A percentile compares a stretch with the other conserved stretches of the same genome.
Conservation (phyloP, 2,329 filamentous ascomycete species). For the Didymosphaeria variabile region DNA sequence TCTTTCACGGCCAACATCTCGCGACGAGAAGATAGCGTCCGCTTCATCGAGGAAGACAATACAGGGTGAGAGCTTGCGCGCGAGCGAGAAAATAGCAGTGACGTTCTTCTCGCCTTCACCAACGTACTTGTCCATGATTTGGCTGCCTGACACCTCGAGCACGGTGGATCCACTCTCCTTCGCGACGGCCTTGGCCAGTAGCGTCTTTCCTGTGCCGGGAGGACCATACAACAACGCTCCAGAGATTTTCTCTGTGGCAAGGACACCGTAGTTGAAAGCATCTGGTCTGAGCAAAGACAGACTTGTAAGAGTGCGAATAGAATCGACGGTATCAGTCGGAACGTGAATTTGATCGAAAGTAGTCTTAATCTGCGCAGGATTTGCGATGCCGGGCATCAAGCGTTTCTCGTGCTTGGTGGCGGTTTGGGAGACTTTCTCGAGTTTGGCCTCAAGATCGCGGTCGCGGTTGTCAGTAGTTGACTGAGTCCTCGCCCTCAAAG, state of each 20-base stretch:
- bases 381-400: conserved; percentile 81
- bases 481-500: not conserved
- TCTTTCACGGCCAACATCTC: conserved; percentile 71
- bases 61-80: conserved; percentile 88
- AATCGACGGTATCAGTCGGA: conserved; percentile 81
- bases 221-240: conserved; percentile 89
- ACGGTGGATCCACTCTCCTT: conserved; percentile 73
- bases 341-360: conserved; percentile 90
- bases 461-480: not conserved
- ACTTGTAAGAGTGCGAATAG: conserved; percentile 87
- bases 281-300: conserved; percentile 88
- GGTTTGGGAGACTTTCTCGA: conserved; percentile 50
- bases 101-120: conserved; percentile 96
- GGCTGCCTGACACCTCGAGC: conserved; percentile 87
- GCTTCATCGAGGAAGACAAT: conserved; percentile 98
- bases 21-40: conserved; percentile 86
- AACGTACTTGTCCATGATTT: conserved; percentile 95
- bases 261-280: conserved; percentile 94
- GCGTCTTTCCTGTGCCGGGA: conserved; percentile 74
- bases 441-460: conserved; percentile 60
- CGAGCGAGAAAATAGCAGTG: conserved; percentile 87
- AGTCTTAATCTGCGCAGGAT: conserved; percentile 81
- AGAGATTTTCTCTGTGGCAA: conserved; percentile 89
- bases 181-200: conserved; percentile 71
- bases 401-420: conserved; percentile 81